Base-by-base conservation (phyloP, 1,284 basidiomycete genomes). In the Ustilago xerochloae region DNA sequence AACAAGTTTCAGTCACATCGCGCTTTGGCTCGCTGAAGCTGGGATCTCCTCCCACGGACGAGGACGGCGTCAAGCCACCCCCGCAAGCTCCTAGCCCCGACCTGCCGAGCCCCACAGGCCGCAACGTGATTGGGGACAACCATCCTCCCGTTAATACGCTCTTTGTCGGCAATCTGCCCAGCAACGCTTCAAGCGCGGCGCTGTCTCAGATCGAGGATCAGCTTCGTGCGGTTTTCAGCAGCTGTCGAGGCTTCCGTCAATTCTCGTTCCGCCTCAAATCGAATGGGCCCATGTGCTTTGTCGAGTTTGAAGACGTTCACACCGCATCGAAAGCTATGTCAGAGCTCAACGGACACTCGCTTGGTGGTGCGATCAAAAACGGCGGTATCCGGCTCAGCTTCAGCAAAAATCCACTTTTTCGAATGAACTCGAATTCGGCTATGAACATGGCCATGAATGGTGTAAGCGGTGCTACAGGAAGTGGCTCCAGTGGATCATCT, bases 241-340 rank as follows among this genome's bases (percentile, higher is more conserved):
- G 88, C 35, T 90, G 90, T 41, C 88, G 89, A 1, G 95, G 95
- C 4, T 99, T 91, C 86, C 91, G 93, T 61, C 92, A 95, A 80
- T 88, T 99, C 76, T 94, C 91, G 79, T 98, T 94, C 87, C 88
- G 94, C 63, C 93, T 96, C 84, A 99, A 99, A 87, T 92, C 89
- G 82, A 95, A 94, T 77, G 93, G 94, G 1, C 94, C 94, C 4
- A 97, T 97, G 95, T 97, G 94, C 85, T 97, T 97, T 63, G 77
- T 84, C 43, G 84, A 96, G 91, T 98, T 97, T 78, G 93, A 96
- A 71, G 93, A 94, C 83, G 93, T 97, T 22, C 86, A 88, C 10
- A 90, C 88, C 79, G 96, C 95, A 3, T 90, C 92, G 4, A 90
- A 89, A 84, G 93, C 94, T 15, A 88, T 98, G 84, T 90, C 91